These are phyloP conservation scores for Hymenoscyphus salicellus DNA, from an alignment of 2,329 filamentous ascomycete species.

Conservation along the genomic window DNA sequence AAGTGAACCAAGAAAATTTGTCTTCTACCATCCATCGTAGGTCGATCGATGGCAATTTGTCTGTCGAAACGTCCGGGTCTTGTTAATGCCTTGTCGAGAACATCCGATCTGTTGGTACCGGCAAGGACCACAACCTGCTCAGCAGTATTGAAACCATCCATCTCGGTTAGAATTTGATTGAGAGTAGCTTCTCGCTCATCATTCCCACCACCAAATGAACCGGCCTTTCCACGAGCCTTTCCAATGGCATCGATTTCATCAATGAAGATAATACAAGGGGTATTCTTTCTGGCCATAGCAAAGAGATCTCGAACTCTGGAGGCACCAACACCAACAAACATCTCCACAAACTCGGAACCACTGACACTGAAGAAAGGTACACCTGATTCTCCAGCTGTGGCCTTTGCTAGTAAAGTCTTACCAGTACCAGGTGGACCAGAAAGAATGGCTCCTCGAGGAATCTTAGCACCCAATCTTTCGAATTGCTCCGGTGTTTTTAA, in stretches of 20 bases:
- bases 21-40: constrained; percentile 93
- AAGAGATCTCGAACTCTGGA: constrained; percentile 95
- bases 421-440: constrained; percentile 97
- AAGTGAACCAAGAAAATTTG: constrained; percentile 96
- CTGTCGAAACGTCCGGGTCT: constrained; percentile 94
- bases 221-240: constrained; percentile 78
- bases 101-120: constrained; percentile 91
- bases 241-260: constrained; percentile 99
- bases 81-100: constrained; percentile 94
- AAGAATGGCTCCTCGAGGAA: constrained; percentile 91
- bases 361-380: constrained; percentile 98
- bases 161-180: constrained; percentile 97
- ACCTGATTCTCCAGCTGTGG: constrained; percentile 91
- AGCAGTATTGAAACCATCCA: constrained; percentile 97
- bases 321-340: constrained; percentile 98
- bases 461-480: constrained; percentile 93
- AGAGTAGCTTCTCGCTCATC: constrained; percentile 96
- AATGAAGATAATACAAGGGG: constrained; percentile 98
- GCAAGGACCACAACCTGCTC: constrained; percentile 96
- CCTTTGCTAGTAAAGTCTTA: constrained; percentile 96
- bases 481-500: constrained; percentile 90
- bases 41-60: constrained; percentile 91
- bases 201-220: constrained; percentile 79
- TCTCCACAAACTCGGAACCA: constrained; percentile 98
- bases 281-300: constrained; percentile 88